Evolutionary conservation across 306 rosid genomes (phyloP), one percentile per base, ranked within the genome.

Genomic region (Dalbergia cultrata): DNA sequence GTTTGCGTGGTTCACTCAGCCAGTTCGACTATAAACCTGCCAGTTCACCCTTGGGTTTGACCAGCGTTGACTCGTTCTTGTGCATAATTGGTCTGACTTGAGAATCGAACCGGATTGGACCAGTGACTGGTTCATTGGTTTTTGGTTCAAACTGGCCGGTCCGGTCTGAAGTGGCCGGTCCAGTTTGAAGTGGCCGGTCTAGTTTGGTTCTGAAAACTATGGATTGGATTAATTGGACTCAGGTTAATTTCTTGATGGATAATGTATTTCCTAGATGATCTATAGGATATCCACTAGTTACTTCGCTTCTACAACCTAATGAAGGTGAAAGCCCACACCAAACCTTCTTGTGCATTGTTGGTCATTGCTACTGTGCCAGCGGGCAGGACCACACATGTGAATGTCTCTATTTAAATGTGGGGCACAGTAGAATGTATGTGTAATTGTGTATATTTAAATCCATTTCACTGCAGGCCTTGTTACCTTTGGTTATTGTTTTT

Each of bases 221-320:
- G 26, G 26, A 16, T 50, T 44, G 49, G 64, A 22, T 44, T 22
- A 63, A 43, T 43, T 13, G 13, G 34, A 21, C 44, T 18, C 13
- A 60, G 57, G 59, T 21, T 75, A 61, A 21, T 75, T 76, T 49
- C 14, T 50, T 43, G 22, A 64, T 75, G 61, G 72, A 19, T 76
- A 33, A 34, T 77, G 44, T 8, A 53, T 66, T 16, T 43, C 67
- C 67, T 54, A 21, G 14, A 67, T 22, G 54, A 39, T 77, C 45
- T 50, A 53, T 37, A 65, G 33, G 43, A 65, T 50, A 34, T 76
- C 21, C 43, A 64, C 43, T 39, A 3, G 19, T 47, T 50, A 50
- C 45, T 47, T 35, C 45, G 63, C 37, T 18, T 47, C 35, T 17
- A 64, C 63, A 31, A 17, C 49, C 14, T 63, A 35, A 13, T 14